phyloP scores from a whole-genome alignment of 192 early-diverging fungal genomes.

The Coemansia sp. region DNA sequence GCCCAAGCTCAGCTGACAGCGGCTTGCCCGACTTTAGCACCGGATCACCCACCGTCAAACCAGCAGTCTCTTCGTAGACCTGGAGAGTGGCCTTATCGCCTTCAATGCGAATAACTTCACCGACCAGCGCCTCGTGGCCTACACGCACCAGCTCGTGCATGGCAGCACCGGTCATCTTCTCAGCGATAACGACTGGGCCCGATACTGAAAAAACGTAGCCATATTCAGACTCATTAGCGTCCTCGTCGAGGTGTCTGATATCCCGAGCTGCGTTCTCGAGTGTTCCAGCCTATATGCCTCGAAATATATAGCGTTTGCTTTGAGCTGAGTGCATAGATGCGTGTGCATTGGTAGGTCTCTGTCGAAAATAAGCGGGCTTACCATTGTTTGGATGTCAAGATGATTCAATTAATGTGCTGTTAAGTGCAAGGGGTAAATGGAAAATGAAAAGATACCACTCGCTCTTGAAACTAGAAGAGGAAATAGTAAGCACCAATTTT shows the following conservation, averaged over 20 bases:
- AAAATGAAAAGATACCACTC: background rate
- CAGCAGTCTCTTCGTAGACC: constrained; percentile 99
- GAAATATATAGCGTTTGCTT: background rate
- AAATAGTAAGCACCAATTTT: too few relatives aligned
- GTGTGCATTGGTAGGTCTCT: background rate
- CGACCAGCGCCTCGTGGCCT: constrained; percentile 95
- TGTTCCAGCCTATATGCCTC: constrained; percentile 76
- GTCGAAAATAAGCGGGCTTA: background rate
- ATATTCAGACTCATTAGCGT: constrained; percentile 84
- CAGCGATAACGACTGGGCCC: constrained; percentile 98
- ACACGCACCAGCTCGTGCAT: constrained; percentile 99
- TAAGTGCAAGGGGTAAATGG: background rate
- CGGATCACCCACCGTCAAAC: constrained; percentile 98
- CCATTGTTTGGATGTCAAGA: constrained; percentile 5
- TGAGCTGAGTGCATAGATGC: background rate
- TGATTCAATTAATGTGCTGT: constrained; percentile 5
- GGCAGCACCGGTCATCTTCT: constrained; percentile 94
- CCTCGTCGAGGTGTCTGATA: constrained; percentile 77
- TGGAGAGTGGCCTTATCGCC: constrained; percentile 99
- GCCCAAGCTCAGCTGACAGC: constrained; percentile 96
- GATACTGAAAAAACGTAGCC: constrained; percentile 97
- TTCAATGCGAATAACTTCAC: constrained; percentile 99
- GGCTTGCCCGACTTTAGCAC: constrained; percentile 98
- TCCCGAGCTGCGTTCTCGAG: constrained; percentile 82
- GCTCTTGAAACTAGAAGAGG: background rate